Evolutionary conservation across 1,284 basidiomycete genomes (phyloP), one percentile per base, ranked within the genome.

Genomic region (Sparassis latifolia): DNA sequence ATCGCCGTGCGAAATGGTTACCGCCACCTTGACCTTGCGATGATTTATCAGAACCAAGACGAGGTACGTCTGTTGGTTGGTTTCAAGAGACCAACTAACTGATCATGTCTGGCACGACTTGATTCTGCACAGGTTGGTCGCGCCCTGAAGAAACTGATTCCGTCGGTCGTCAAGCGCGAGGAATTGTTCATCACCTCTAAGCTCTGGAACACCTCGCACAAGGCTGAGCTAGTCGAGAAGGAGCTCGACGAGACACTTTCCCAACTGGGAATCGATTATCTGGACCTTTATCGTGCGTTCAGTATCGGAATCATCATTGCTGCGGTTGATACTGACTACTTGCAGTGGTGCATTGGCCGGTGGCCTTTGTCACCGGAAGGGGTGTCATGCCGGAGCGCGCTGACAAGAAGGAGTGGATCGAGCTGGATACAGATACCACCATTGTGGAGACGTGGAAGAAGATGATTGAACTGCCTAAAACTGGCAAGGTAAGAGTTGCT

Each of bases 151-250:
- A 92, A 90, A 58, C 83, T 94, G 65, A 82, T 89, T 55, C 81
- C 81, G 5, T 80, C 79, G 2, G 85, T 90, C 50, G 86, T 92
- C 45, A 80, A 83, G 58, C 86, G 92, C 52, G 81, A 89, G 64
- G 82, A 93, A 10, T 79, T 94, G 53, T 91, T 87, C 71, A 80
- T 94, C 67, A 92, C 91, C 4, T 86, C 84, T 52, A 92, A 95
- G 63, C 69, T 84, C 45, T 91, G 87, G 88, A 89, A 90, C 69
- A 74, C 73, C 33, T 70, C 76, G 5, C 88, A 88, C 62, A 73
- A 73, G 56, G 77, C 82, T 4, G 75, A 77, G 27, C 62, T 74
- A 45, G 85, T 86, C 28, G 86, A 88, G 72, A 61, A 79, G 74
- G 86, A 86, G 62, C 80, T 92, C 50, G 80, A 91, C 57, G 74